A percentile compares a stretch with the other conserved stretches of the same genome.
Evolutionary conservation across 2,329 filamentous ascomycete genomes (phyloP).

Genomic region (Penicillium sp.): DNA sequence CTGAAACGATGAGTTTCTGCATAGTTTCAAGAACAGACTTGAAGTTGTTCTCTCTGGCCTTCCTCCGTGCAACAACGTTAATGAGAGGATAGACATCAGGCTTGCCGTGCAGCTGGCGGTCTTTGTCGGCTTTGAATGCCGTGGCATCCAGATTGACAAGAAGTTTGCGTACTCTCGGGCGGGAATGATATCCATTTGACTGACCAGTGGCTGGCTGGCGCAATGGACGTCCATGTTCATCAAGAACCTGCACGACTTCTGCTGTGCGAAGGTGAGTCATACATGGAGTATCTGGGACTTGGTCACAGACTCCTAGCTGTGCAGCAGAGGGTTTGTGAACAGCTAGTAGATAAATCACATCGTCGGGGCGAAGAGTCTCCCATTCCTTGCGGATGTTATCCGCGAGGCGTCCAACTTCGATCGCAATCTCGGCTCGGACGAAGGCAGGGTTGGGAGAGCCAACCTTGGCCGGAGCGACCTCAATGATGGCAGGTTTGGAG

Average conservation of each 20-base stretch:
- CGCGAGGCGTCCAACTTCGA: conserved; percentile 80
- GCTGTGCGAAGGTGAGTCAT: conserved; percentile 75
- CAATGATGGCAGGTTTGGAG: conserved; percentile 79
- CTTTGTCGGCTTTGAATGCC: conserved; percentile 76
- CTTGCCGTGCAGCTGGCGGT: conserved; percentile 65
- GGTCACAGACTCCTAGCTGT: conserved; percentile 24
- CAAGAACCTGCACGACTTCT: conserved; percentile 80
- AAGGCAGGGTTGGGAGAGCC: conserved; percentile 80
- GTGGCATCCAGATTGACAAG: conserved; percentile 78
- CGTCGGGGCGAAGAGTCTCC: conserved; percentile 83
- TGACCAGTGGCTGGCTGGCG: conserved; percentile 59
- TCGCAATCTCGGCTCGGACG: conserved; percentile 80
- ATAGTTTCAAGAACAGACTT: conserved; percentile 91
- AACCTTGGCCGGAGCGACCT: conserved; percentile 79
- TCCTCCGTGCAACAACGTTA: conserved; percentile 82
- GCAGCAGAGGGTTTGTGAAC: conserved; percentile 61
- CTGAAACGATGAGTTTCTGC: conserved; percentile 78
- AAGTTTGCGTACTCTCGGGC: conserved; percentile 67
- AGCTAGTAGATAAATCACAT: conserved; percentile 84
- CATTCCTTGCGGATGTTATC: conserved; percentile 79
- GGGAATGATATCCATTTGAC: conserved; percentile 62
- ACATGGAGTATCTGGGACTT: conserved; percentile 59
- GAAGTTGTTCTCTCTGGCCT: conserved; percentile 94
- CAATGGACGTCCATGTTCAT: conserved; percentile 77
- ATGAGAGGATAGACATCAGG: conserved; percentile 79